Evolutionary conservation across 225 moss, liverwort and hornwort genomes (phyloP), one percentile per base, ranked within the genome.

Genomic region (Lunularia cruciata): DNA sequence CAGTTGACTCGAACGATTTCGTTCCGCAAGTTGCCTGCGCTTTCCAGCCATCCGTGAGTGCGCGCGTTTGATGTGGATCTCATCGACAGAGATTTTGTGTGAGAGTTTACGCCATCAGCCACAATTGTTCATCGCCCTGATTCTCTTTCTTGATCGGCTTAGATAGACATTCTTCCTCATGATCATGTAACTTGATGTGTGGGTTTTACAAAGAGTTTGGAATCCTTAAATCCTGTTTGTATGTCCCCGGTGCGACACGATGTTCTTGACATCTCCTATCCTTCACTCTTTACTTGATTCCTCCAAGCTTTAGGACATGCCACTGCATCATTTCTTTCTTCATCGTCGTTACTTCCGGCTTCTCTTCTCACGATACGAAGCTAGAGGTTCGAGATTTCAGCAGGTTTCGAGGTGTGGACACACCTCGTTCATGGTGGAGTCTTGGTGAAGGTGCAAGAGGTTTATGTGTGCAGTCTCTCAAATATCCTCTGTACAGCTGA

Each of bases 11-110:
- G 15, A 9, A 31, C 9, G 46, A 71, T 7, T 71, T 71, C 38
- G 60, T 71, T 34, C 71, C 71, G 48, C 71, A 71, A 61, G 28
- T 71, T 19, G 60, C 60, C 28, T 71, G 71, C 36, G 36, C 48
- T 25, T 71, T 60, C 47, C 71, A 60, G 59, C 71, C 71, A 6
- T 71, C 71, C 23, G 33, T 71, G 22, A 34, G 47, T 36, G 58
- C 70, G n/a, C 70, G 40, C 1, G 70, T 70, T 42, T 70, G 56
- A 58, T 53, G 0, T 42, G 25, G 43, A 40, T 43, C 16, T 7
- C n/a, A 20, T 39, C 14, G 4, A 9, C 3, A 30, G 18, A 4
- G 3, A 37, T 60, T 32, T 16, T 33, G n/a, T 37, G 59, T 6
- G 10, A 37, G 36, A 37, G 5, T 30, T 35, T 20, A n/a, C 22